These are phyloP conservation scores for Lunularia cruciata DNA, from an alignment of 225 moss, liverwort and hornwort genomes.

Conservation along the genomic window DNA sequence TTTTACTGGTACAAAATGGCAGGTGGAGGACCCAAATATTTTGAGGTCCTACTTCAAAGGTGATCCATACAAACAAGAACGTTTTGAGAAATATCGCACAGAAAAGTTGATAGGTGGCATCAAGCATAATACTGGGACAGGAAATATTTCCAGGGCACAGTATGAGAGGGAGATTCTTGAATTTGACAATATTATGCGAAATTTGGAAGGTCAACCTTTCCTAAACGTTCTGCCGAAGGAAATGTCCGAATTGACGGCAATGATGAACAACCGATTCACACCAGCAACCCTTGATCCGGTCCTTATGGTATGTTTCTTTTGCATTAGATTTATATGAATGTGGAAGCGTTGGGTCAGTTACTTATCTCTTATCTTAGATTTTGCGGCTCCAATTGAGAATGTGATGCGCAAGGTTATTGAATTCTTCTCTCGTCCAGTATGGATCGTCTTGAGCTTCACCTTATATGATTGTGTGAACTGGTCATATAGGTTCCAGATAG, in stretches of 20 bases:
- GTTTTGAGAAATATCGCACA: constrained; percentile 68
- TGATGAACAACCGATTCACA: constrained; percentile 82
- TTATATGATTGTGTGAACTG: neutral
- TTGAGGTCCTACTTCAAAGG: constrained; percentile 40
- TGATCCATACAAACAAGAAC: constrained; percentile 61
- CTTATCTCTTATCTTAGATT: too few relatives aligned
- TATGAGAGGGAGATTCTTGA: constrained; percentile 71
- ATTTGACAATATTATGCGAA: constrained; percentile 58
- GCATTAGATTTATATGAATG: neutral
- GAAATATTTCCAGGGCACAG: constrained; percentile 60
- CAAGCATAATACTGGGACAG: constrained; percentile 56
- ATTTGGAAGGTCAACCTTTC: constrained; percentile 37
- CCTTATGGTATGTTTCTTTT: constrained; percentile 32
- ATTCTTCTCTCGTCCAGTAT: neutral
- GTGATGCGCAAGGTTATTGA: neutral
- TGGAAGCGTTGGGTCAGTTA: neutral
- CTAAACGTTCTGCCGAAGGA: constrained; percentile 36
- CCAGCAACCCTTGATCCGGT: constrained; percentile 50
- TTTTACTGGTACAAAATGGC: too few relatives aligned
- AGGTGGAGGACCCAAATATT: constrained; percentile 44
- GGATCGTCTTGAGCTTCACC: neutral
- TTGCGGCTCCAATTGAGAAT: too few relatives aligned
- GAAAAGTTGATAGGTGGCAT: constrained; percentile 71
- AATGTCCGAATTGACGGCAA: constrained; percentile 61
- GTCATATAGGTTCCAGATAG: constrained; percentile 41